Percentiles rank a stretch among this genome's conserved stretches.
These are phyloP conservation scores for Penicillium rolfsii DNA, from an alignment of 2,329 filamentous ascomycete genomes.

Conservation along the genomic window DNA sequence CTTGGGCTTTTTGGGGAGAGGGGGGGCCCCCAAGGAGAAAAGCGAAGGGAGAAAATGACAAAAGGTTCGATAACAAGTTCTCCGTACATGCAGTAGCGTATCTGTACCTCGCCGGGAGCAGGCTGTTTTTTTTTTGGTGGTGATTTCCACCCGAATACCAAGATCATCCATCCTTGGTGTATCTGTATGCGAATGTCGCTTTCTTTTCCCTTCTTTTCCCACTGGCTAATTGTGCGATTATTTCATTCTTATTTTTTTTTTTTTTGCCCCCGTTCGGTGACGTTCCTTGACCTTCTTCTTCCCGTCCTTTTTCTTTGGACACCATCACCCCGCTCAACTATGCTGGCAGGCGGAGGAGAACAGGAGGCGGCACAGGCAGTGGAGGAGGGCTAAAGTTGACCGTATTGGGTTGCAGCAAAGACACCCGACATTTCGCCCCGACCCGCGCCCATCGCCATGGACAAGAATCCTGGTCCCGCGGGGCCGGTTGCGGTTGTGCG, in stretches of 20 bases:
- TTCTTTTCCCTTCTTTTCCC: neutral
- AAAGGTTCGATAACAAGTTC: slow-evolving; percentile 15
- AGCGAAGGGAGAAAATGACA: neutral
- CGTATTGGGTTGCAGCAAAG: neutral
- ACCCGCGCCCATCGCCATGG: slow-evolving; percentile 34
- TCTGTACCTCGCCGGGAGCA: slow-evolving; percentile 27
- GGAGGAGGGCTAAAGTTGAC: neutral
- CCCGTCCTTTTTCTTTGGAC: neutral
- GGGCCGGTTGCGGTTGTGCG: slow-evolving; percentile 37
- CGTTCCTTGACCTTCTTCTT: neutral
- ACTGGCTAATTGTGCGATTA: neutral
- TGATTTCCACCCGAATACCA: neutral
- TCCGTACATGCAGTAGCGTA: slow-evolving; percentile 28
- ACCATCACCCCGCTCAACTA: neutral
- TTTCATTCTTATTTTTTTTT: neutral
- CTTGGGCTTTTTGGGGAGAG: neutral
- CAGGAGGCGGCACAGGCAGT: neutral
- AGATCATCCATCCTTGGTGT: neutral
- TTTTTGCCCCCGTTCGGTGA: neutral
- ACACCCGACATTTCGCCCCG: slow-evolving; percentile 25
- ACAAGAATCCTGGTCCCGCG: slow-evolving; percentile 30
- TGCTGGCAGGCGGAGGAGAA: neutral
- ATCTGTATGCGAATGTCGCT: neutral
- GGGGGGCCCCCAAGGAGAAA: too few relatives aligned
- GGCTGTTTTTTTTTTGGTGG: slow-evolving; percentile 5